Base-by-base conservation (phyloP, 2,329 filamentous ascomycete species). In the Pseudogymnoascus sp. region DNA sequence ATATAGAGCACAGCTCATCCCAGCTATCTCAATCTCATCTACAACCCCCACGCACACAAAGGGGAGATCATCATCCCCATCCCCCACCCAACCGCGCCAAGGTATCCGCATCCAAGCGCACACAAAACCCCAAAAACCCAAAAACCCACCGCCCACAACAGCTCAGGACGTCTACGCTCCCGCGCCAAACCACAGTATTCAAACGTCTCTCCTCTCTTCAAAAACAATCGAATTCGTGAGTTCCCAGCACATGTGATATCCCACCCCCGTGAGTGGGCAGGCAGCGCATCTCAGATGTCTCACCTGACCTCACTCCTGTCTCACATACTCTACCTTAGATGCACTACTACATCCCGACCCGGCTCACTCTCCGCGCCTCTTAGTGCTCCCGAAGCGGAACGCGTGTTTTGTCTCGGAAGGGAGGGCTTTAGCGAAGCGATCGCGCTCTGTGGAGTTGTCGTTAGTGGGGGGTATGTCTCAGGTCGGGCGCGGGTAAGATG, bases 381-480 rank as follows among this genome's bases (percentile, higher is more conserved):
- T 60, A 25, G n/a, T 42, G 33, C 33, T 60, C 14, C 59, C 59
- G 37, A 60, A 60, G 59, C 59, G 59, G 33, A 42, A 38, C 59
- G 21, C 37, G 33, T 42, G 33, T 37, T 38, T 60, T 18, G 33
- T 60, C 59, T 60, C 59, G 37, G 59, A 60, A 25, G 59, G 59
- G 33, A 60, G 33, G 33, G 33, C 33, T 60, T 60, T 60, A 33
- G 59, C 59, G 37, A 60, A 60, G 59, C 59, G 59, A 18, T 60
- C 33, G 33, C 59, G 33, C 59, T 60, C 59, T 60, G 31, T 60
- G 21, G n/a, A 2, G 23, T 3, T n/a, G 3, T 60, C 12, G 59
- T 42, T 38, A 60, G 59, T 18, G 33, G 50, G 44, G 44, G 7
- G 47, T 56, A 25, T 25, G 28, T 33, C 50, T 56, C 28, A 56